Conservation (phyloP, 176 grass and related monocot genomes). For the Tillandsia fasciculata region DNA sequence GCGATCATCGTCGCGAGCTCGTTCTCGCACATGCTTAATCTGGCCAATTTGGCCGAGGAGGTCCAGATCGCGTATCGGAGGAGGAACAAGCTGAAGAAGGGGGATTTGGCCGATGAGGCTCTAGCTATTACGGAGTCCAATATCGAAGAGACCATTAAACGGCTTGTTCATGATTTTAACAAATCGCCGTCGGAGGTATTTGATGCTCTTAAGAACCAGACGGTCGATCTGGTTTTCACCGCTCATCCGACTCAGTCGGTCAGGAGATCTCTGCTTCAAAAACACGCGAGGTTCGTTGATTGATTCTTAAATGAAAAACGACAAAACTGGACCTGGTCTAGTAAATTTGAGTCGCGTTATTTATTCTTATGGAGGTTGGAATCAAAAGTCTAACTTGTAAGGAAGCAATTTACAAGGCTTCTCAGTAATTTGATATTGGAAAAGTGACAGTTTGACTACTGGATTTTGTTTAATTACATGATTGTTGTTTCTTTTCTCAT, state of each 20-base stretch:
- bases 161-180: slow-evolving; percentile 53
- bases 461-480: no score
- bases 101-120: slow-evolving; percentile 78
- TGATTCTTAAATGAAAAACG: background rate
- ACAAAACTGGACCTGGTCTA: background rate
- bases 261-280: slow-evolving; percentile 90
- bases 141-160: slow-evolving; percentile 94
- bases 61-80: slow-evolving; percentile 84
- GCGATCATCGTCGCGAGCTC: slow-evolving; percentile 79
- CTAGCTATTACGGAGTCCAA: slow-evolving; percentile 85
- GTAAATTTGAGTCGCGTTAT: no score
- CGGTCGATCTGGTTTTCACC: slow-evolving; percentile 91
- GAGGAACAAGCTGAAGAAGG: slow-evolving; percentile 75
- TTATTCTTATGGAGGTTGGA: no score
- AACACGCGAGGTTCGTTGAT: slow-evolving; percentile 55
- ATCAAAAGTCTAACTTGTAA: no score
- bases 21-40: slow-evolving; percentile 99
- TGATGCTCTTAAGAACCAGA: slow-evolving; percentile 94
- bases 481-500: no score
- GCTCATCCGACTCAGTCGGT: slow-evolving; percentile 93
- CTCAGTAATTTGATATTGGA: no score
- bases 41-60: slow-evolving; percentile 94
- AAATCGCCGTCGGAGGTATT: slow-evolving; percentile 87
- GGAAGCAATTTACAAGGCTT: no score
- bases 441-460: no score